Conservation (phyloP, 768 basidiomycete genomes). For the Gloeophyllum trabeum region DNA sequence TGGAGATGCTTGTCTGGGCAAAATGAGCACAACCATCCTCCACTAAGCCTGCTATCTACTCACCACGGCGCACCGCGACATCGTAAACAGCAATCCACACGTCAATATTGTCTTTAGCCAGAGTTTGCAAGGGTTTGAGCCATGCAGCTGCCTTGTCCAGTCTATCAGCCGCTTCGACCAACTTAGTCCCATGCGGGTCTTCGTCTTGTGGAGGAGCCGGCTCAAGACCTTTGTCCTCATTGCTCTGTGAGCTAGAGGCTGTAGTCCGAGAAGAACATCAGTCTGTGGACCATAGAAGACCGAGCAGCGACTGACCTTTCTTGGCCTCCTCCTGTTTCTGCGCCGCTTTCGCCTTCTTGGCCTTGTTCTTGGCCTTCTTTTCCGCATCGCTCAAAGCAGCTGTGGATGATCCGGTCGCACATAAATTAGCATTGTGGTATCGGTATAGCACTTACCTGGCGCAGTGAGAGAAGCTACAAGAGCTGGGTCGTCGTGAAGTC, state of each 20-base stretch:
- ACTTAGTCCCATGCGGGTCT: constrained; percentile 72
- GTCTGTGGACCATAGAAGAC: constrained; percentile 5
- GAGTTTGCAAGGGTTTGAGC: constrained; percentile 46
- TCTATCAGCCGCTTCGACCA: constrained; percentile 49
- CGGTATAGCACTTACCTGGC: background rate
- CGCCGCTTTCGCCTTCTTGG: constrained; percentile 74
- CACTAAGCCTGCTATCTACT: constrained; percentile 15
- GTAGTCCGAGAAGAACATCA: constrained; percentile 5
- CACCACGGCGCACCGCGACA: constrained; percentile 73
- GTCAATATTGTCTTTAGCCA: constrained; percentile 43
- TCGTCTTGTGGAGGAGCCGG: constrained; percentile 51
- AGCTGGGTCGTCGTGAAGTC: constrained; percentile 60
- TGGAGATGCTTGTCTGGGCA: constrained; percentile 67
- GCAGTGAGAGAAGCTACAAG: constrained; percentile 19
- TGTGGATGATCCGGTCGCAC: constrained; percentile 10
- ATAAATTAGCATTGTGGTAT: background rate
- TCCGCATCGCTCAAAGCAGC: constrained; percentile 44
- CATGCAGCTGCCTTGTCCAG: constrained; percentile 70
- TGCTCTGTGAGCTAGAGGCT: constrained; percentile 25
- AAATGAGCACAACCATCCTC: constrained; percentile 1
- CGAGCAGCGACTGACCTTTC: constrained; percentile 39
- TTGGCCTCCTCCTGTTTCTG: constrained; percentile 60
- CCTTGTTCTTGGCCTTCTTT: constrained; percentile 81
- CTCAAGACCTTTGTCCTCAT: constrained; percentile 69
- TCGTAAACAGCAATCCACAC: constrained; percentile 73